Percentiles rank a stretch among this genome's conserved stretches.
Conservation (phyloP, 805 yeast species). For the Metschnikowia cerradonensis region DNA sequence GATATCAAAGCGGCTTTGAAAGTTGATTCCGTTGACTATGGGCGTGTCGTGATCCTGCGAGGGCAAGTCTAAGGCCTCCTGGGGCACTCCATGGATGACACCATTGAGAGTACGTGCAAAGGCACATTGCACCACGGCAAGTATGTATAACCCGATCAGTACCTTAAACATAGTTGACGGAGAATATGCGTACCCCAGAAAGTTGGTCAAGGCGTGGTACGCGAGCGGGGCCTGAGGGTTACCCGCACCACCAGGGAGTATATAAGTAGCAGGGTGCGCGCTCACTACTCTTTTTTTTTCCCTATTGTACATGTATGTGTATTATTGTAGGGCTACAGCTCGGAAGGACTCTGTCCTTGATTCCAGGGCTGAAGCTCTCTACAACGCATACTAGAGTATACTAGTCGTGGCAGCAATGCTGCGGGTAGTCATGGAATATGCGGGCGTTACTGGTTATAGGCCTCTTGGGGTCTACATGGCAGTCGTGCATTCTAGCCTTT, state of each 20-base stretch:
- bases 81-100: conserved; percentile 22
- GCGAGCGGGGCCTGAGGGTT: conserved; percentile 12
- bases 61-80: conserved; percentile 13
- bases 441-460: conserved; percentile 34
- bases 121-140: not conserved
- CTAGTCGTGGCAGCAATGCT: conserved; percentile 25
- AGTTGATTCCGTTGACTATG: conserved; percentile 34
- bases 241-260: conserved; percentile 22
- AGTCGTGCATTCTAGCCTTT: conserved; percentile 41
- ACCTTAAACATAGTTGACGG: not conserved
- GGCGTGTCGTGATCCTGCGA: conserved; percentile 6
- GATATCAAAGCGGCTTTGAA: conserved; percentile 29
- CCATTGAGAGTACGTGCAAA: not conserved
- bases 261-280: conserved; percentile 5
- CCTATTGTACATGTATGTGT: conserved; percentile 45
- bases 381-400: conserved; percentile 47
- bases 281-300: conserved; percentile 17
- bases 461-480: conserved; percentile 17
- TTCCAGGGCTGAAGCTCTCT: conserved; percentile 44
- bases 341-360: conserved; percentile 17
- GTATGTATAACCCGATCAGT: not conserved
- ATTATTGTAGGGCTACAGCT: conserved; percentile 47
- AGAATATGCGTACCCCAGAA: not conserved
- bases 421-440: conserved; percentile 39
- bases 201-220: not conserved